Conservation (phyloP, 306 rosid genomes). For the Gastrolobium villosum region DNA sequence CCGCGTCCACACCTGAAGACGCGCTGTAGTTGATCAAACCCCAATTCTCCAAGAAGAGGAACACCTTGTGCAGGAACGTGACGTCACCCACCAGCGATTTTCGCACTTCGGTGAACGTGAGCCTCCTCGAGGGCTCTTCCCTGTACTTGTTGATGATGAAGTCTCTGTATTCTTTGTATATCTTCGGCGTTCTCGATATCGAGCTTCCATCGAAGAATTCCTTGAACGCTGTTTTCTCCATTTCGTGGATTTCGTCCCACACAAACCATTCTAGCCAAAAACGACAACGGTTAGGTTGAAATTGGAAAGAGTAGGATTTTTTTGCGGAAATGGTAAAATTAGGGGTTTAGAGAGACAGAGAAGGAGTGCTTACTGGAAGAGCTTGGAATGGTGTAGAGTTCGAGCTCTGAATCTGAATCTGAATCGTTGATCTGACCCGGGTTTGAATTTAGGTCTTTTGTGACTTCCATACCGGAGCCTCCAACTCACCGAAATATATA, state of each 20-base stretch:
- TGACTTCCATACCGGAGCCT: constrained; percentile 53
- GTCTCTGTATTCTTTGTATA: constrained; percentile 86
- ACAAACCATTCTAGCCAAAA: constrained; percentile 80
- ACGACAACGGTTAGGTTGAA: constrained; percentile 18
- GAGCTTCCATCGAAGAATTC: constrained; percentile 86
- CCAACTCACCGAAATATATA: not conserved
- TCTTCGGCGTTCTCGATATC: constrained; percentile 74
- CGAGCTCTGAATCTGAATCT: constrained; percentile 91
- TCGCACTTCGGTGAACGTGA: too few species aligned
- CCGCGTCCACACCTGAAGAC: not conserved
- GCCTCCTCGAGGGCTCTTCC: too few species aligned
- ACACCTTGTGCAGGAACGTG: not conserved
- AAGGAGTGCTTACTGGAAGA: constrained; percentile 73
- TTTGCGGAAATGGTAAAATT: not conserved
- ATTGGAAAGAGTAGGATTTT: not conserved
- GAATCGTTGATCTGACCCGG: constrained; percentile 73
- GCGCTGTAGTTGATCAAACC: constrained; percentile 29
- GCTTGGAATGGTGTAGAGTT: constrained; percentile 92
- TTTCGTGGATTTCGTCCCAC: constrained; percentile 95
- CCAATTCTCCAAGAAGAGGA: too few species aligned
- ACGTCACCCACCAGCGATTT: constrained; percentile 64
- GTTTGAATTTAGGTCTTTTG: constrained; percentile 61
- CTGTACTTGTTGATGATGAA: constrained; percentile 58
- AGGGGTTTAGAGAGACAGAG: constrained; percentile 29
- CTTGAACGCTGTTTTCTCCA: constrained; percentile 64